A percentile compares a stretch with the other conserved stretches of the same genome.
These are phyloP conservation scores for Chytriomyces confervae DNA, from an alignment of 192 early-diverging fungal species.

Conservation along the genomic window DNA sequence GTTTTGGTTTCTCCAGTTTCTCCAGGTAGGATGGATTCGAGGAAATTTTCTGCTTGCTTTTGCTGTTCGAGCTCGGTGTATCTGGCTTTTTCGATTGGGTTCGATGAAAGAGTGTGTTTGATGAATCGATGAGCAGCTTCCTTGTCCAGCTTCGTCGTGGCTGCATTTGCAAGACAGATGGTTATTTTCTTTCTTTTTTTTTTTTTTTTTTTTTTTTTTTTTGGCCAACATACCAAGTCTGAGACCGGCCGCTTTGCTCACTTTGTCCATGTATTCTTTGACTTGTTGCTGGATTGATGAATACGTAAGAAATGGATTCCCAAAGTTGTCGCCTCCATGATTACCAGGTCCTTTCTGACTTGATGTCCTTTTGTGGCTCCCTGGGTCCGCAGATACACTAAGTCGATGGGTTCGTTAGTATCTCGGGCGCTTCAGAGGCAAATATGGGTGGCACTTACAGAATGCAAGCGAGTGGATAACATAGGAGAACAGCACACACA, in stretches of 20 bases:
- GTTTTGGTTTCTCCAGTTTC: not conserved
- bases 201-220: not conserved
- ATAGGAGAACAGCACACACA: conserved; percentile 16
- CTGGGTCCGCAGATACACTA: conserved; percentile 29
- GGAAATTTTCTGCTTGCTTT: not conserved
- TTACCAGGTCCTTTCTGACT: conserved; percentile 26
- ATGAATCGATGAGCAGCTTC: conserved; percentile 33
- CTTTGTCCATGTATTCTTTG: conserved; percentile 30
- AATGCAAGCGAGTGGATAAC: conserved; percentile 27
- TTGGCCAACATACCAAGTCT: not conserved
- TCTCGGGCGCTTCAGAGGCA: too few relatives aligned
- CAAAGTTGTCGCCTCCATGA: not conserved
- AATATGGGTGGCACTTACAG: not conserved
- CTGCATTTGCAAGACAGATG: conserved; percentile 7
- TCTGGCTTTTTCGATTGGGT: conserved; percentile 11
- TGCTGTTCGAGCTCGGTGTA: not conserved
- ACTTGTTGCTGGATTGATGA: conserved; percentile 8
- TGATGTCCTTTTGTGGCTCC: conserved; percentile 35
- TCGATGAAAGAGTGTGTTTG: conserved; percentile 32
- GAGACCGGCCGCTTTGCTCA: not conserved
- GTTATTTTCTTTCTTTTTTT: not conserved
- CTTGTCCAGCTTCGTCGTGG: conserved; percentile 22
- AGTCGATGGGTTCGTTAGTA: not conserved
- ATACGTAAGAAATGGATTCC: not conserved
- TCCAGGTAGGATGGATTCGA: conserved; percentile 5